phyloP scores from a whole-genome alignment of 2,329 filamentous ascomycete species.

The Colletotrichum orchidophilum region DNA sequence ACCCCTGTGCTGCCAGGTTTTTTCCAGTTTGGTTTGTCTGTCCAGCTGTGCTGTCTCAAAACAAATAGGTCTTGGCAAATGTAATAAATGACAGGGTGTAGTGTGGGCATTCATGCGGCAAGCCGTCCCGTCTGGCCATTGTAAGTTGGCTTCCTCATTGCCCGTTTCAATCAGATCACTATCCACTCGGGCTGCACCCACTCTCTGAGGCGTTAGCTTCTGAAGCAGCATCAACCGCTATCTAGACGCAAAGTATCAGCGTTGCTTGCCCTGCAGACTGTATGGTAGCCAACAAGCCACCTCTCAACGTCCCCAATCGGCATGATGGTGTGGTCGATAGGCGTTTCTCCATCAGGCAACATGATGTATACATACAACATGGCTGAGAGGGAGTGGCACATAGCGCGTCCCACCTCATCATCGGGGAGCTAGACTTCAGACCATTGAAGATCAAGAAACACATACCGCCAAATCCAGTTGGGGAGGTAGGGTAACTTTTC shows the following conservation, averaged over 20 bases:
- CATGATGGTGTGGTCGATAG: not conserved
- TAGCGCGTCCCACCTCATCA: not conserved
- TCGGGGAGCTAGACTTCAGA: not conserved
- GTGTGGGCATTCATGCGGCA: not conserved
- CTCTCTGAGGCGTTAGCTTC: not conserved
- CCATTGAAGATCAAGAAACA: not conserved
- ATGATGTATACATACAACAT: constrained; percentile 5
- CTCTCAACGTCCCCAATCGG: not conserved
- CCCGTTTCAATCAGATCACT: constrained; percentile 1
- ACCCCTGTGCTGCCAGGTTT: constrained; percentile 14
- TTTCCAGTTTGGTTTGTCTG: not conserved
- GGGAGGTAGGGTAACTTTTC: not conserved
- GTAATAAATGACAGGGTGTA: not conserved
- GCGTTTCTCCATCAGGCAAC: not conserved
- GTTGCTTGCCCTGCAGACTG: not conserved
- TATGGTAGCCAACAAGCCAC: not conserved
- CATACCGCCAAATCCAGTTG: not conserved
- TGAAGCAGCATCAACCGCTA: not conserved
- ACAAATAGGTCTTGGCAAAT: not conserved
- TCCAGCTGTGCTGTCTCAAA: not conserved
- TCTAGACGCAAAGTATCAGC: not conserved
- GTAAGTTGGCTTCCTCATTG: not conserved
- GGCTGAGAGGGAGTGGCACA: not conserved
- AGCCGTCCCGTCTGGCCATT: constrained; percentile 1
- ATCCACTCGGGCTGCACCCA: not conserved